A percentile compares a stretch with the other conserved stretches of the same genome.
Conservation (phyloP, 768 basidiomycete genomes). For the Rhizopogon roseolus region DNA sequence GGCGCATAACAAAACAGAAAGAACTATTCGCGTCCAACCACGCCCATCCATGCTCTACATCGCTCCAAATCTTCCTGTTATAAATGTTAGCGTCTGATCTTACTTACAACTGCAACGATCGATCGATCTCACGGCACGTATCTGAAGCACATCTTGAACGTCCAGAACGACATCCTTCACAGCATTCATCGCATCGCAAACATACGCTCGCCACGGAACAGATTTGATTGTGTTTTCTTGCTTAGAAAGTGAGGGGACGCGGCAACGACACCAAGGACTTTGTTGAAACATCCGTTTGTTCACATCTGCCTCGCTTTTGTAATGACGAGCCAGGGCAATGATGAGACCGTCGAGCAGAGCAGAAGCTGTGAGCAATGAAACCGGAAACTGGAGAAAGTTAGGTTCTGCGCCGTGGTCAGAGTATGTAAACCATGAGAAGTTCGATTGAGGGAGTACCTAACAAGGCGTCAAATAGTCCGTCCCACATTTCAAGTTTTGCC, state of each 20-base stretch:
- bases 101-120: background rate
- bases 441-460: constrained; percentile 25
- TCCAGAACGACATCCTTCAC: constrained; percentile 16
- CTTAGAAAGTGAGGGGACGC: background rate
- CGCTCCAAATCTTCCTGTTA: constrained; percentile 19
- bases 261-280: background rate
- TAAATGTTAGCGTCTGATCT: background rate
- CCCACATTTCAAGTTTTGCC: constrained; percentile 46
- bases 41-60: constrained; percentile 17
- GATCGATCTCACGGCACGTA: constrained; percentile 12
- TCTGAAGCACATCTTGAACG: constrained; percentile 19
- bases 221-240: background rate
- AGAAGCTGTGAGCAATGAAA: constrained; percentile 50
- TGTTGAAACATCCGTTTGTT: background rate
- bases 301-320: constrained; percentile 25
- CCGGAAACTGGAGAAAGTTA: constrained; percentile 46
- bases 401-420: constrained; percentile 33
- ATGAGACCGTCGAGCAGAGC: constrained; percentile 45
- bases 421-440: background rate
- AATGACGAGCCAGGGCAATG: constrained; percentile 31
- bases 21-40: constrained; percentile 6
- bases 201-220: constrained; percentile 9
- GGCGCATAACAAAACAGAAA: background rate
- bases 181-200: constrained; percentile 6
- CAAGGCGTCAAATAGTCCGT: constrained; percentile 37